Base-by-base conservation (phyloP, 169 alveolate genomes). In the Plasmodium coatneyi region DNA sequence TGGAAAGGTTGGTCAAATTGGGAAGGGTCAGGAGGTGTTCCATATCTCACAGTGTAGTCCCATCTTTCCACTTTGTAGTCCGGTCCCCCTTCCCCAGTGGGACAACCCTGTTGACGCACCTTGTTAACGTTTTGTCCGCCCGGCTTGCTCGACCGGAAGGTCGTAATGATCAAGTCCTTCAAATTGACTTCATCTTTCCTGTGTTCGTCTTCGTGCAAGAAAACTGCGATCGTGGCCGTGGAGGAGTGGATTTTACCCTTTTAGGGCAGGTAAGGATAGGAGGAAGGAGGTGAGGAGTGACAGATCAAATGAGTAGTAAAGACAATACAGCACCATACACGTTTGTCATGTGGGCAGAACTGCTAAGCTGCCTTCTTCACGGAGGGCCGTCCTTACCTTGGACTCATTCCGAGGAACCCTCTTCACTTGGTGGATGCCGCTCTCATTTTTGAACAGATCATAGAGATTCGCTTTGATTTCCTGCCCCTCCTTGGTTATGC, bases 81-180 rank as follows among this genome's bases (percentile, higher is more conserved):
- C 7, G 52, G 14, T 41, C 52, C 52, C 14, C 52, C 52, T 41
- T 7, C 52, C 12, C 52, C 46, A 39, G 46, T 0, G 46, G 46
- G 46, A 39, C 10, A 41, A 49, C 60, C 22, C 22, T 12, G 12
- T n/a, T 46, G n/a, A 1, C 74, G 19, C 71, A 96, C 97, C 95
- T 96, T 96, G 81, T 96, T 96, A 32, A 96, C 97, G 83, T 96
- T 96, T 80, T 96, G 97, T 16, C 97, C 97, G 2, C 97, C 97
- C 1, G 97, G 96, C 52, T 96, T 96, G 71, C 97, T 94, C 0
- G 97, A 92, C 14, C 97, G 72, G 84, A 96, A 96, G n/a, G 97
- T 96, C 56, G 89, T 95, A 95, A 96, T 86, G 80, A 82, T 96
- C 34, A 96, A 76, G 71, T 96, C 97, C 39, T 92, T 89, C 25